Conservation (phyloP, 768 basidiomycete genomes). For the Pilatotrama ljubarskyi region DNA sequence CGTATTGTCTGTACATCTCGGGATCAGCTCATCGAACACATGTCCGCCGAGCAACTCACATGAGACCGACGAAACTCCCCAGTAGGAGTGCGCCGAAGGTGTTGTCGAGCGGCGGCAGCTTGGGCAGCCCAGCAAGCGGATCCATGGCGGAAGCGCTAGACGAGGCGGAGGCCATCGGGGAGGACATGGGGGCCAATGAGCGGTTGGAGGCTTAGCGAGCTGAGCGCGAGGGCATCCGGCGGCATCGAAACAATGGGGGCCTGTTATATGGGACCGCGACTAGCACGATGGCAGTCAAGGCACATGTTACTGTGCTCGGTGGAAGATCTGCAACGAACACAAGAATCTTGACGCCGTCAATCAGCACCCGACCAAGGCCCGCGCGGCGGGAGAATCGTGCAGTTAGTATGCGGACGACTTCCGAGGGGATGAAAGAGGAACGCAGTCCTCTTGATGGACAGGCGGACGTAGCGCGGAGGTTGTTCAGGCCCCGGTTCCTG, state of each 20-base stretch:
- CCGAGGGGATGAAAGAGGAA: neutral
- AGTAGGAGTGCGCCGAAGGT: constrained; percentile 15
- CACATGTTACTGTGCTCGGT: neutral
- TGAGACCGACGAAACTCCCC: constrained; percentile 11
- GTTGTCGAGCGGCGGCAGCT: constrained; percentile 3
- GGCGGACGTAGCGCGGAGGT: too few species aligned
- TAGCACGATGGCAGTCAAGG: neutral
- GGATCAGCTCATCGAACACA: neutral
- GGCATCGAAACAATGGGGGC: neutral
- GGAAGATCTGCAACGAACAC: neutral
- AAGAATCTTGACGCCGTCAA: neutral
- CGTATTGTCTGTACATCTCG: constrained; percentile 4
- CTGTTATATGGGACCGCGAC: neutral
- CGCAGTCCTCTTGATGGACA: too few species aligned
- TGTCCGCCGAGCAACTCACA: neutral
- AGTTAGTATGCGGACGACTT: neutral
- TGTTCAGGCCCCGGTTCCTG: too few species aligned
- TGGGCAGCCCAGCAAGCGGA: neutral
- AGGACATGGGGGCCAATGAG: neutral
- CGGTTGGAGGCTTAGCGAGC: neutral
- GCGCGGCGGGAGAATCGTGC: neutral
- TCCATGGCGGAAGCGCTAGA: neutral
- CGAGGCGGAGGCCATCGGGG: neutral
- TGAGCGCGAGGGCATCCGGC: neutral
- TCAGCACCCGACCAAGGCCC: neutral